Evolutionary conservation across 495 filamentous ascomycete genomes (phyloP).

Genomic region (Sordaria brevicollis): DNA sequence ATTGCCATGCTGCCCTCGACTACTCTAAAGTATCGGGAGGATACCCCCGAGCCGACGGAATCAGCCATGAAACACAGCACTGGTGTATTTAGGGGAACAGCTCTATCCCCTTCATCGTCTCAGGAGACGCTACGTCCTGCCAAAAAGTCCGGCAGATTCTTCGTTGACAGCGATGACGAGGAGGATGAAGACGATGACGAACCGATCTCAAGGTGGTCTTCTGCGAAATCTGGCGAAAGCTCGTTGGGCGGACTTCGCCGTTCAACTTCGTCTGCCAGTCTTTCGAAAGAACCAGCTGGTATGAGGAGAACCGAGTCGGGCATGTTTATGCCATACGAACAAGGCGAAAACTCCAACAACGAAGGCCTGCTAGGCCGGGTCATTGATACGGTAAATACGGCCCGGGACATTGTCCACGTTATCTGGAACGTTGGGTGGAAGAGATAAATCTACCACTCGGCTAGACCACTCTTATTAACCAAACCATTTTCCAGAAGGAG

Average conservation of each 20-base stretch:
- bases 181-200: conserved; percentile 53
- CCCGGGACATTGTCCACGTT: conserved; percentile 89
- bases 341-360: conserved; percentile 49
- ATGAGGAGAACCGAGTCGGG: conserved; percentile 67
- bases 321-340: conserved; percentile 79
- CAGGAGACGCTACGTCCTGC: conserved; percentile 68
- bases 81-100: conserved; percentile 38
- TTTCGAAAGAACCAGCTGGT: conserved; percentile 35
- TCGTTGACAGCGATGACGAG: conserved; percentile 38
- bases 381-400: conserved; percentile 91
- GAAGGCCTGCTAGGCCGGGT: conserved; percentile 65
- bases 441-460: conserved; percentile 36
- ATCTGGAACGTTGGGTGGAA: conserved; percentile 98
- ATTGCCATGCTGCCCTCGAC: conserved; percentile 91
- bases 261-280: conserved; percentile 24
- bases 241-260: conserved; percentile 19
- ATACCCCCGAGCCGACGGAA: conserved; percentile 60
- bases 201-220: conserved; percentile 23
- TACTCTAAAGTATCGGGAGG: conserved; percentile 78
- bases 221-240: conserved; percentile 5
- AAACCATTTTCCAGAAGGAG: conserved; percentile 26
- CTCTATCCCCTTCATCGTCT: conserved; percentile 54
- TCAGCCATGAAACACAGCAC: conserved; percentile 45
- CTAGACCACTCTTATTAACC: conserved; percentile 25
- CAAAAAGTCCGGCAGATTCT: conserved; percentile 58